Evolutionary conservation across 2,329 filamentous ascomycete genomes (phyloP).

Genomic region (Dactylella cylindrospora): DNA sequence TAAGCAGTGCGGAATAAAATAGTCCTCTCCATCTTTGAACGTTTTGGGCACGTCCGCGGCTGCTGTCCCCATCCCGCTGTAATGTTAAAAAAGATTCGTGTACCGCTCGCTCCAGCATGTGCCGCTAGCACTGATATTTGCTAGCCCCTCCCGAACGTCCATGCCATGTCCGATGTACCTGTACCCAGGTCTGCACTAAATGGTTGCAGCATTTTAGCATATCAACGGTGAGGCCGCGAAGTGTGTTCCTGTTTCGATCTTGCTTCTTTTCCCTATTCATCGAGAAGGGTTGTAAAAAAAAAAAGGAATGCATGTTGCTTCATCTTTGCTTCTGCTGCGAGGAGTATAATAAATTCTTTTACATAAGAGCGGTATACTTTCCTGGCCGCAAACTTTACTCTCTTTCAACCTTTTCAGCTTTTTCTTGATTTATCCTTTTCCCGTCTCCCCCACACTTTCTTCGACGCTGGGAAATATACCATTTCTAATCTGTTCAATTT

Average conservation of each 20-base stretch:
- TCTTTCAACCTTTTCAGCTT: conserved; percentile 21
- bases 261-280: too few relatives aligned
- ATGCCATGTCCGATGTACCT: conserved; percentile 8
- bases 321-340: too few relatives aligned
- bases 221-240: conserved; percentile 41
- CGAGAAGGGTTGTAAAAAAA: too few relatives aligned
- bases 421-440: conserved; percentile 8
- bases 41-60: conserved; percentile 18
- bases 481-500: conserved; percentile 3
- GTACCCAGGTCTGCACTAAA: conserved; percentile 17
- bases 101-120: conserved; percentile 22
- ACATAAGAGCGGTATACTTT: conserved; percentile 39
- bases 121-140: conserved; percentile 14
- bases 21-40: conserved; percentile 15
- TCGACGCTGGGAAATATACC: not conserved
- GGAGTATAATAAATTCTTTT: too few relatives aligned
- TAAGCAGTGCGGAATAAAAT: conserved; percentile 30
- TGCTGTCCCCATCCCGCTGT: conserved; percentile 5
- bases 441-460: conserved; percentile 13
- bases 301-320: conserved; percentile 5
- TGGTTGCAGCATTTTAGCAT: conserved; percentile 27
- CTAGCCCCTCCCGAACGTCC: too few relatives aligned
- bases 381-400: conserved; percentile 30
- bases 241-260: conserved; percentile 33
- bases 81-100: conserved; percentile 5